Base-by-base conservation (phyloP, 768 basidiomycete genomes). In the Termitomyces sp. region DNA sequence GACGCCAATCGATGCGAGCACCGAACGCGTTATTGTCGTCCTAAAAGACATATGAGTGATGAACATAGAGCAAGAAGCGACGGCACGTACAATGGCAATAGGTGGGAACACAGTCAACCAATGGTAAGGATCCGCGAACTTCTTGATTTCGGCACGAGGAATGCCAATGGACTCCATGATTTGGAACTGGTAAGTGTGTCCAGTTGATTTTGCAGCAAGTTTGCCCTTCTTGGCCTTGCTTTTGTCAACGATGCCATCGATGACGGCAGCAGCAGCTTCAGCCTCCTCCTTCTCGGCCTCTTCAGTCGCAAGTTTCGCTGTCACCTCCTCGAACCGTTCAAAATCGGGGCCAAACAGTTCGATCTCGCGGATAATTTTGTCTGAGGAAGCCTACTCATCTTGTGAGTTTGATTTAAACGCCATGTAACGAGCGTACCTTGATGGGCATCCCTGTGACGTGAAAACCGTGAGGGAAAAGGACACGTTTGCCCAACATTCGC, bases 381-480 rank as follows among this genome's bases (percentile, higher is more conserved):
- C 97, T 9, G 96, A 80, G n/a, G 95, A 88, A 8, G 97, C 89
- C 96, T 98, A 59, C 1, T 48, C 54, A 44, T 15, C 18, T 58
- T 1, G 30, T 47, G 15, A 47, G 18, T 31, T 18, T 37, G 22
- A 48, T 50, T 11, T 22, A 18, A 31, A 55, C 2, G 31, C 5
- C 6, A n/a, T 6, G 47, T 13, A 54, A 12, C 18, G 50, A 27
- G 75, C 88, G 59, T 61, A 93, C 96, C 85, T 98, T 98, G 81
- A 99, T 99, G 41, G 97, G 97, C 93, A 99, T 91, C 36, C 97
- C 97, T 6, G 97, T 99, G 66, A 91, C 92, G 75, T 99, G 97
- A 74, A 97, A 91, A 50, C 93, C 97, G 68, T 95, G 90, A n/a
- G 97, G 97, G 76, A 98, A 98, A 65, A 99, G 74, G 31, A 90